These are phyloP conservation scores for Trichosporon sp. DNA, from an alignment of 1,284 basidiomycete genomes.

Conservation along the genomic window DNA sequence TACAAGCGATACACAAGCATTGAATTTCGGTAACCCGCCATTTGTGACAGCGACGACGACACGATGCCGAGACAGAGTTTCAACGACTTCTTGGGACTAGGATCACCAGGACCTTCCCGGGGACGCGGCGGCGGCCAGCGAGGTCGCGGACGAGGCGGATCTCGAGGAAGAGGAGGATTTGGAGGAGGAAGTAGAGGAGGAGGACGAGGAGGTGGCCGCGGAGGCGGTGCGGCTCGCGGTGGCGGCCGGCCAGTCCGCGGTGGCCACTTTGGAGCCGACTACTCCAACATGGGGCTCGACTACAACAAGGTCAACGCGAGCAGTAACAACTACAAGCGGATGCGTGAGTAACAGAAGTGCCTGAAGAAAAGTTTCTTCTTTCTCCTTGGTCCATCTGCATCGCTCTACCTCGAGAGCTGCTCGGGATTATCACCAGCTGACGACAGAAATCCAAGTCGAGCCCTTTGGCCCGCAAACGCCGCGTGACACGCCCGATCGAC, in stretches of 20 bases:
- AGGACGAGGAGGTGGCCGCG: constrained; percentile 25
- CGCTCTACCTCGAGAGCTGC: not conserved
- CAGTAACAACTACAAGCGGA: constrained; percentile 37
- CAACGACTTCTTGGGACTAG: constrained; percentile 16
- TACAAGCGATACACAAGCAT: not conserved
- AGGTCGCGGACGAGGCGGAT: constrained; percentile 28
- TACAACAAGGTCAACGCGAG: constrained; percentile 46
- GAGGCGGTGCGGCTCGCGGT: constrained; percentile 26
- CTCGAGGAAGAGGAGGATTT: constrained; percentile 19
- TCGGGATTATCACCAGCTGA: not conserved
- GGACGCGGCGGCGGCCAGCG: constrained; percentile 1
- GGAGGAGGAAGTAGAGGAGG: constrained; percentile 29
- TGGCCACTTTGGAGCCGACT: constrained; percentile 45
- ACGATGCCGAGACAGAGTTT: constrained; percentile 17
- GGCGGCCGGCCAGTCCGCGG: constrained; percentile 29
- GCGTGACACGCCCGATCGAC: constrained; percentile 14
- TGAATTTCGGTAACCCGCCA: not conserved
- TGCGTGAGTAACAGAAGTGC: constrained; percentile 5
- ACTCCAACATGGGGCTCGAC: constrained; percentile 49
- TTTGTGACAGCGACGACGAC: not conserved
- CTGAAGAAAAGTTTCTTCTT: not conserved
- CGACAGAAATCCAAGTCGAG: constrained; percentile 35
- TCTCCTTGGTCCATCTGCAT: not conserved
- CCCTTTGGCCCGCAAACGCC: constrained; percentile 33
- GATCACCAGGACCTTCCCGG: not conserved